These are phyloP conservation scores for Davidsoniella virescens DNA, from an alignment of 2,329 filamentous ascomycete genomes.

Conservation along the genomic window DNA sequence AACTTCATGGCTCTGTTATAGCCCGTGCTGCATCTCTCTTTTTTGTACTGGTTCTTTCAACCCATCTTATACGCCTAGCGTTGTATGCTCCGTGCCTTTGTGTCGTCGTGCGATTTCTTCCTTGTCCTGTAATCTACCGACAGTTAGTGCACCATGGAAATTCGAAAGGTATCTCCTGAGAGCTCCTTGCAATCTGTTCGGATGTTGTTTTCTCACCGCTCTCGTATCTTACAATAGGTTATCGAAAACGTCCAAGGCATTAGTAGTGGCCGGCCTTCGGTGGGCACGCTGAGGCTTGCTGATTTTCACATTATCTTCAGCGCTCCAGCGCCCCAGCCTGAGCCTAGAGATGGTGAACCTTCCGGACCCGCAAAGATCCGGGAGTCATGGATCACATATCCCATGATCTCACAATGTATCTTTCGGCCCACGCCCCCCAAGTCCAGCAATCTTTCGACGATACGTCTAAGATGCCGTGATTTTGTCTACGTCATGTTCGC, in stretches of 20 bases:
- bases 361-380: conserved; percentile 23
- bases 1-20: no score
- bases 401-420: conserved; percentile 70
- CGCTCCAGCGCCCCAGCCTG: conserved; percentile 24
- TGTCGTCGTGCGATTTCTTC: no score
- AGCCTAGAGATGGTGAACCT: conserved; percentile 15
- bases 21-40: not conserved
- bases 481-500: conserved; percentile 90
- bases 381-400: conserved; percentile 88
- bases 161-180: conserved; percentile 9
- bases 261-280: conserved; percentile 39
- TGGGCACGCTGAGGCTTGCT: conserved; percentile 42
- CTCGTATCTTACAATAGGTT: conserved; percentile 20
- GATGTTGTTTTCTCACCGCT: conserved; percentile 2
- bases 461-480: conserved; percentile 79
- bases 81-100: no score
- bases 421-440: conserved; percentile 56
- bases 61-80: not conserved
- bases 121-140: no score
- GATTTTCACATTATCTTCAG: conserved; percentile 45
- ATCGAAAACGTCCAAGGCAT: conserved; percentile 45
- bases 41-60: conserved; percentile 6
- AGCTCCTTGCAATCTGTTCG: no score
- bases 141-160: conserved; percentile 4
- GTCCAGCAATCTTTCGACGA: conserved; percentile 58